Base-by-base conservation (phyloP, 208 protist species). In the Leptomonas pyrrhocoris region DNA sequence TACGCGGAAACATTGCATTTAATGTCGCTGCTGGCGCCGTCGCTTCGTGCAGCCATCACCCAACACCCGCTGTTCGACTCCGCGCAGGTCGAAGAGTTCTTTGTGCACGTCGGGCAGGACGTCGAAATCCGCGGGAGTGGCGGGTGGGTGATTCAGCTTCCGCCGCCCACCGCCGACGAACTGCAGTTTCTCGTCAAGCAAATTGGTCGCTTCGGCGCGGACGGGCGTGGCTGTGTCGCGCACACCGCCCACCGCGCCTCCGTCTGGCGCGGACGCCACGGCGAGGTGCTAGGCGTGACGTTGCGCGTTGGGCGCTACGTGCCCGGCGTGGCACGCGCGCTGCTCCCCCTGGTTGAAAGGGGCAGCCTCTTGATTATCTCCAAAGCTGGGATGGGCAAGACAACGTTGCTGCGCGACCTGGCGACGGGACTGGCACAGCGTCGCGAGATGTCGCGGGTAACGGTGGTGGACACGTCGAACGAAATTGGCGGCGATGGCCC, bases 391-490 rank as follows among this genome's bases (percentile, higher is more conserved):
- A 79, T 93, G 48, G 97, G 97, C 40, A 98, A 98, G 77, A 98
- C 95, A 18, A 98, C 94, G 9, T 58, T 98, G 43, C 70, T 98
- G 48, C 84, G 96, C 9, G 95, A 98, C 54, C 76, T 98, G 21
- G 86, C 92, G 2, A 67, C 87, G 45, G 62, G 71, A 8, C 65
- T 97, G 13, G 86, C 93, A 28, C 83, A 92, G 25, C 63, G 86
- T 18, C 57, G 74, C 13, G 36, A 34, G 5, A 61, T 63, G 60
- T 68, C 81, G 40, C 87, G 93, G 15, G 88, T 98, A 1, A 88
- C 91, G 34, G 82, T 98, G 16, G 92, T 98, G 12, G 97, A 98
- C 72, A 98, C 95, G 1, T 98, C 95, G 9, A 97, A 97, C 69
- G 97, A 98, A 72, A 98, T 98, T 60, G 94, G 88, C 7, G 97